Base-by-base conservation (phyloP, 192 early-diverging fungal species). In the Coemansia sp. region DNA sequence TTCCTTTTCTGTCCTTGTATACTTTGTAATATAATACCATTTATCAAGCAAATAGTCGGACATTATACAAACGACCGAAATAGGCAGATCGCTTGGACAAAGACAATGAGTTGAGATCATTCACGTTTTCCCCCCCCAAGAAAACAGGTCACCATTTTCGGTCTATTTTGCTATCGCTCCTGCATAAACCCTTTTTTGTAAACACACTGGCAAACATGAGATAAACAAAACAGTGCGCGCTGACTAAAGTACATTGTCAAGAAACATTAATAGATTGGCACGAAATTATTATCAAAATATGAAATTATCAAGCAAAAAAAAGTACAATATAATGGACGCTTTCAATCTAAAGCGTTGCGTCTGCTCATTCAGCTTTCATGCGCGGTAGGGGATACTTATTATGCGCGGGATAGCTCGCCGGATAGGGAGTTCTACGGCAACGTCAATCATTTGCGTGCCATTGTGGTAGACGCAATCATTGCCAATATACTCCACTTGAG, bases 381-480 rank as follows among this genome's bases (percentile, higher is more conserved):
- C 58, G 5, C 36, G 58, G 48, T 59, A 45, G 19, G 78, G 64
- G 27, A 74, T 68, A 39, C 72, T 77, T 50, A 82, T 69, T 14
- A 82, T 58, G 14, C 75, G 70, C 36, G 80, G 80, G 2, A 68
- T 69, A 7, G 80, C 80, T 23, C 72, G 45, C 37, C 70, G 80
- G 12, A 73, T 23, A 14, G 70, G 69, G 25, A 63, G 75, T 50
- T 77, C 76, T 25, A 75, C 41, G 37, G 69, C 70, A 67, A 83
- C 67, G 34, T 83, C 75, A 9, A 83, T 64, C 37, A 68, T 75
- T 23, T 83, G 75, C 21, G 70, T 70, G 62, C 80, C 80, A 64
- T 82, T 82, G 69, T 83, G 80, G 41, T 78, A 78, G 27, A 83
- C 73, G 37, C 80, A 83, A 61, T 83, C 80, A 25, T 45, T 60